Base-by-base conservation (phyloP, 1,284 basidiomycete genomes). In the Hymenochaete sp. region DNA sequence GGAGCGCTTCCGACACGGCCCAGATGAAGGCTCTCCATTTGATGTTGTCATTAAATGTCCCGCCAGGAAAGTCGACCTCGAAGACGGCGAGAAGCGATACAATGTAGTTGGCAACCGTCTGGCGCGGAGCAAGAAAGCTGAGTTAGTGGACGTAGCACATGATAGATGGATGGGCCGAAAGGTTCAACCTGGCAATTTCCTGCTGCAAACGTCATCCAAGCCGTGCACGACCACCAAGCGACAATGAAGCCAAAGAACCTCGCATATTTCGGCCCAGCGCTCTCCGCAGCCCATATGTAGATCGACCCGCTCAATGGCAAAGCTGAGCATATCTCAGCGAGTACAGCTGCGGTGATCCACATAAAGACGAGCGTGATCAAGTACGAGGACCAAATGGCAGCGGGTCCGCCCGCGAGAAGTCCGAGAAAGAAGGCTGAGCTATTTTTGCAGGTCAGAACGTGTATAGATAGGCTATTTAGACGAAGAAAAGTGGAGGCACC, bases 271-370 rank as follows among this genome's bases (percentile, higher is more conserved):
- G 79, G 79, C 2, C 88, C 88, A 3, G 85, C 89, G 53, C 86
- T 87, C 57, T 89, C 88, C 22, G 87, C 88, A 0, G 86, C 83
- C 89, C 89, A 92, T 47, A 90, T 79, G 62, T 92, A 92, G 60
- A 92, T 91, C 6, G 86, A 90, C 6, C 89, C 89, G 45, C 84
- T 88, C 35, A 91, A 63, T 2, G 88, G 88, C 14, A 91, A 66
- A 2, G 86, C 86, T 29, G 87, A 90, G 61, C 87, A 91, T 38
- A 91, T 78, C 59, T 93, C 89, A 18, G 89, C 88, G 25, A 93
- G 68, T 27, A 90, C 81, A 9, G 76, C 79, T 2, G 89, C 89
- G 3, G 85, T 91, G 45, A 92, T 87, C 56, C 72, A 73, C 84
- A 87, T 88, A 62, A 88, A 86, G 35, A 89, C 61, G 58, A 88